These are phyloP conservation scores for Akanthomyces lecanii DNA, from an alignment of 2,329 filamentous ascomycete genomes.

Conservation along the genomic window DNA sequence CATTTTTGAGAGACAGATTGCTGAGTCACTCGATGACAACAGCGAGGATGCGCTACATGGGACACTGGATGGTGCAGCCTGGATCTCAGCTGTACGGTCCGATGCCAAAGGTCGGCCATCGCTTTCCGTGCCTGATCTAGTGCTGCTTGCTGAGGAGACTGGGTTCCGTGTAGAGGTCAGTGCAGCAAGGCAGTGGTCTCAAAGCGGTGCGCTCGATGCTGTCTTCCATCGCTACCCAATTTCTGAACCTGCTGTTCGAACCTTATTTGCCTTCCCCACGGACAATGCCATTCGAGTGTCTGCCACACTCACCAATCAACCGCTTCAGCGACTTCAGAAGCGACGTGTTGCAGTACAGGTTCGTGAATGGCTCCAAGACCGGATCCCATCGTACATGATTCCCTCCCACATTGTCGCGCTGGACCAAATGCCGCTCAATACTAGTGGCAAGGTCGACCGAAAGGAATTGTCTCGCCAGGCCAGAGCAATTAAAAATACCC, in stretches of 20 bases:
- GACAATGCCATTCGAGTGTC: background rate
- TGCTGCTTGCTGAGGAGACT: constrained; percentile 24
- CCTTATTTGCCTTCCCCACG: background rate
- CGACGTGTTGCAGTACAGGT: background rate
- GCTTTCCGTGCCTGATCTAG: constrained; percentile 21
- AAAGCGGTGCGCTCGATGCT: background rate
- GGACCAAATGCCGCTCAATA: constrained; percentile 25
- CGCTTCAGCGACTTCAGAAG: background rate
- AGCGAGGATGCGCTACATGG: background rate
- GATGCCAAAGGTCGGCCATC: constrained; percentile 13
- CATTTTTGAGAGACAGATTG: constrained; percentile 25
- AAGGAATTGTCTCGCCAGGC: constrained; percentile 16
- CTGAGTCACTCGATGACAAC: constrained; percentile 16
- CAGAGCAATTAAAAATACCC: background rate
- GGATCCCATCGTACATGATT: constrained; percentile 26
- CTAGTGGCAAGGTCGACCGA: constrained; percentile 26
- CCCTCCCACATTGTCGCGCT: constrained; percentile 22
- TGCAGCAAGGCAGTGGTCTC: constrained; percentile 37
- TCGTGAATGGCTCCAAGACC: background rate
- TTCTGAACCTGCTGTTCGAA: background rate
- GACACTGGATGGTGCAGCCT: constrained; percentile 8
- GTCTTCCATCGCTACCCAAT: background rate
- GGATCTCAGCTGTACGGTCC: constrained; percentile 13
- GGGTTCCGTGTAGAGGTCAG: constrained; percentile 45
- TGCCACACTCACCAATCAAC: background rate